A percentile compares a stretch with the other conserved stretches of the same genome.
phyloP scores from a whole-genome alignment of 352 stramenopile species.

The Globisporangium mamillatum region DNA sequence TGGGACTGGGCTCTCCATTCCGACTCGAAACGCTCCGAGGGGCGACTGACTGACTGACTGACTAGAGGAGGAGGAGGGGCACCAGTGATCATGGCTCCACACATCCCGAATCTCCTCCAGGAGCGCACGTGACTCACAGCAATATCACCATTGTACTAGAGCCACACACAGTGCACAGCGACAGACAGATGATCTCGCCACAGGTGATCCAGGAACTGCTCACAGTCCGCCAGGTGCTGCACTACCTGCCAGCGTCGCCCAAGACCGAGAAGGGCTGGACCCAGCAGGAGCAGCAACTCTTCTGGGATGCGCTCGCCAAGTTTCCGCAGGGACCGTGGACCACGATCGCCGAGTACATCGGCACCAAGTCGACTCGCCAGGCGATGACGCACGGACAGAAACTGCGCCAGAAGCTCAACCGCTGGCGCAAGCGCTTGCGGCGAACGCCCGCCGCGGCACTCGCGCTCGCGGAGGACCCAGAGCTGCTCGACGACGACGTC shows the following conservation, averaged over 20 bases:
- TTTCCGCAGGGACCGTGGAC: slow-evolving; percentile 47
- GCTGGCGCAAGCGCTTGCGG: slow-evolving; percentile 37
- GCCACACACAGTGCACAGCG: slow-evolving; percentile 2
- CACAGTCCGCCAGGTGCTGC: slow-evolving; percentile 30
- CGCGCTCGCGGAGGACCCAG: slow-evolving; percentile 2
- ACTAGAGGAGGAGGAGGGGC: neutral
- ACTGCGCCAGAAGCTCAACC: slow-evolving; percentile 45
- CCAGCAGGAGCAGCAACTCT: slow-evolving; percentile 35
- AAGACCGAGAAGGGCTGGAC: slow-evolving; percentile 33
- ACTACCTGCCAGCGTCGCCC: slow-evolving; percentile 36
- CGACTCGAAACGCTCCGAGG: neutral
- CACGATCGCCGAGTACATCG: slow-evolving; percentile 40
- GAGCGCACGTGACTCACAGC: slow-evolving; percentile 4
- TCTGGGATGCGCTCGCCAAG: slow-evolving; percentile 38
- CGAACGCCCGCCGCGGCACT: slow-evolving; percentile 13
- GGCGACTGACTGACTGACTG: neutral
- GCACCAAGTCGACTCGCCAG: slow-evolving; percentile 40
- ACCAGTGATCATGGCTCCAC: slow-evolving; percentile 4
- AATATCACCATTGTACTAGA: slow-evolving; percentile 2
- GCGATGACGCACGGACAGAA: slow-evolving; percentile 54
- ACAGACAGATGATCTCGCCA: slow-evolving; percentile 20
- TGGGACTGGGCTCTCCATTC: neutral
- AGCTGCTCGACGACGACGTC: slow-evolving; percentile 11
- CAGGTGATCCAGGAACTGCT: slow-evolving; percentile 37
- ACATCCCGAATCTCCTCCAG: neutral